Percentiles rank a stretch among this genome's conserved stretches.
Conservation (phyloP, 345 rosid species). For the Dovyalis caffra region DNA sequence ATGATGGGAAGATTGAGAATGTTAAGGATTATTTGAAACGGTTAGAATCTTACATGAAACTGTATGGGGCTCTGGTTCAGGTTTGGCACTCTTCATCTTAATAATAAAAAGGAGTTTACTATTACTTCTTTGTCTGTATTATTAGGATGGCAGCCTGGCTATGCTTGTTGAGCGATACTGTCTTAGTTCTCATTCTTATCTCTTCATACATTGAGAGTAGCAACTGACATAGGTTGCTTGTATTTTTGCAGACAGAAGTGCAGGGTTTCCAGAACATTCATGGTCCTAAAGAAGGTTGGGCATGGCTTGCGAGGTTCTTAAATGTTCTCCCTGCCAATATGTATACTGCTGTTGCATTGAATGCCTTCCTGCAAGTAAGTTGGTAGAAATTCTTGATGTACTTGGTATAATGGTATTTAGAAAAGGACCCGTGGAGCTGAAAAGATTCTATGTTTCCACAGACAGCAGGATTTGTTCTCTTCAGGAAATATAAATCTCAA, state of each 20-base stretch:
- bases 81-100: slow-evolving; percentile 32
- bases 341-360: slow-evolving; percentile 72
- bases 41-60: slow-evolving; percentile 64
- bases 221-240: slow-evolving; percentile 17
- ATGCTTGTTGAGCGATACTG: not conserved
- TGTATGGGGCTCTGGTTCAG: slow-evolving; percentile 93
- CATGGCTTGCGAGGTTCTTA: slow-evolving; percentile 74
- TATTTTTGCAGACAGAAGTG: slow-evolving; percentile 59
- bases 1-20: slow-evolving; percentile 50
- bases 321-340: slow-evolving; percentile 62
- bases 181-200: not conserved
- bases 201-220: not conserved
- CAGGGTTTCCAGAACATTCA: slow-evolving; percentile 52
- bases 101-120: not conserved
- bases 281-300: slow-evolving; percentile 78
- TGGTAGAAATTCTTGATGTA: not conserved
- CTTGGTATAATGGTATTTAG: not conserved
- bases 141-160: not conserved
- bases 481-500: slow-evolving; percentile 58
- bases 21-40: slow-evolving; percentile 46
- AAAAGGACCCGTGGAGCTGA: not conserved
- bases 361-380: slow-evolving; percentile 68
- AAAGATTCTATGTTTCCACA: slow-evolving; percentile 17
- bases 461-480: slow-evolving; percentile 82
- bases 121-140: not conserved